phyloP scores from a whole-genome alignment of 371 early-diverging fungal species.

The Mortierella sp. region DNA sequence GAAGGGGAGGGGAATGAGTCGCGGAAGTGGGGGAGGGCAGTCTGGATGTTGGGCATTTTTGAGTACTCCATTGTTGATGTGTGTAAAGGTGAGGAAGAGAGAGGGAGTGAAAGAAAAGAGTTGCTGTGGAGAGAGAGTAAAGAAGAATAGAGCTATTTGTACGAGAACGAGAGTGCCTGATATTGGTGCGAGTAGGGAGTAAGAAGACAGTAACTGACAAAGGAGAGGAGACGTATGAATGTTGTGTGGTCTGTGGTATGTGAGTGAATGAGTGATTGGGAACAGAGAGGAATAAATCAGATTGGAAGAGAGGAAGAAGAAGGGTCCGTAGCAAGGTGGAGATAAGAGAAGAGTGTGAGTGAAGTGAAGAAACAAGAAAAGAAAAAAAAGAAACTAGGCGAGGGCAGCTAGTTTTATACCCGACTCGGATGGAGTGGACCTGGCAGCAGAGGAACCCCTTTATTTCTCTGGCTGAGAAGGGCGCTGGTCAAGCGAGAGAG shows the following conservation, averaged over 20 bases:
- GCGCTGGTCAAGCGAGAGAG: neutral
- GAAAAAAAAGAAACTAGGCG: slow-evolving; percentile 11
- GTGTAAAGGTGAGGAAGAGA: neutral
- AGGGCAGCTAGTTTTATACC: slow-evolving; percentile 19
- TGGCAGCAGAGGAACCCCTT: neutral
- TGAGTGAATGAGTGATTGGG: neutral
- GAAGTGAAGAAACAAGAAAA: slow-evolving; percentile 1
- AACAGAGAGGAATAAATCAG: neutral
- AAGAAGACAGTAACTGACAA: slow-evolving; percentile 7
- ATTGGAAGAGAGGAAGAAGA: neutral
- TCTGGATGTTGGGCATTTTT: slow-evolving; percentile 28
- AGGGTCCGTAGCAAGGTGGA: neutral
- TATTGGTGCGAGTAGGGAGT: slow-evolving; percentile 1
- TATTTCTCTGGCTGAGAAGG: neutral
- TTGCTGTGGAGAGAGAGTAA: neutral
- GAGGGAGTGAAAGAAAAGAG: neutral
- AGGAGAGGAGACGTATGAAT: neutral
- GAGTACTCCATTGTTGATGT: slow-evolving; percentile 29
- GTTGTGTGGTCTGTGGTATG: slow-evolving; percentile 11
- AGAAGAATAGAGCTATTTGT: neutral
- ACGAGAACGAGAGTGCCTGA: neutral
- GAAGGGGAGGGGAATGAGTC: slow-evolving; percentile 37
- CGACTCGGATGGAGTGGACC: no score
- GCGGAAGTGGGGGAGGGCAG: slow-evolving; percentile 42
- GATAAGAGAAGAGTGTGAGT: neutral